phyloP scores from a whole-genome alignment of 805 yeast species.

The Saccharomycopsis sp. region DNA sequence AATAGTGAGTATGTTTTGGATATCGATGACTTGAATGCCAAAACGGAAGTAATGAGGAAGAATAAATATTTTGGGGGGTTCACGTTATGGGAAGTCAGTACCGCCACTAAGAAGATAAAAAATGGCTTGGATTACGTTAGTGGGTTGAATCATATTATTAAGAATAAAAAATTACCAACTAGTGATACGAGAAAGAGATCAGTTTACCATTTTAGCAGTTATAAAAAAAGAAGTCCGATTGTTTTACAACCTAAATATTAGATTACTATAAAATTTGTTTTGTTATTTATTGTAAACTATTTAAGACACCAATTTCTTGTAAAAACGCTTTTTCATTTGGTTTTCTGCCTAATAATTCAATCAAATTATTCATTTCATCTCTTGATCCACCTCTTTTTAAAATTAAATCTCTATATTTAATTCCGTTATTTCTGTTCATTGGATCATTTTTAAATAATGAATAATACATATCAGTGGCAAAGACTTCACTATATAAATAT shows the following conservation, averaged over 20 bases:
- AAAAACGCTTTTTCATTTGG: constrained; percentile 69
- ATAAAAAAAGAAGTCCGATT: too few species aligned
- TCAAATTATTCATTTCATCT: constrained; percentile 56
- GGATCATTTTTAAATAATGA: constrained; percentile 60
- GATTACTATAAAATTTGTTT: too few species aligned
- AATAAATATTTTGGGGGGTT: constrained; percentile 12
- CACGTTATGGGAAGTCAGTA: constrained; percentile 14
- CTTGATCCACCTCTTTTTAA: constrained; percentile 63
- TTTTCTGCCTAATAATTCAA: constrained; percentile 61
- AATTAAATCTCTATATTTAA: constrained; percentile 58
- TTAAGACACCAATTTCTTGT: constrained; percentile 49
- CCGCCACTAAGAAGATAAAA: constrained; percentile 4
- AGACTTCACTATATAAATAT: constrained; percentile 76
- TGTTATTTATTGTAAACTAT: too few species aligned
- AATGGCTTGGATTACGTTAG: constrained; percentile 10
- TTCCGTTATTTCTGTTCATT: constrained; percentile 49
- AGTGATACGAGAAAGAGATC: not conserved
- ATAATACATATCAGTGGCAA: constrained; percentile 75
- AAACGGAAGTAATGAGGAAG: constrained; percentile 1
- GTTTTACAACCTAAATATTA: too few species aligned
- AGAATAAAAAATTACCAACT: constrained; percentile 6
- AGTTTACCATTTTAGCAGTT: not conserved
- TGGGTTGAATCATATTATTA: constrained; percentile 12
- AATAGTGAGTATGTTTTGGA: constrained; percentile 50
- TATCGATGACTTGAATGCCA: constrained; percentile 16